Conservation (phyloP, 768 basidiomycete genomes). For the Tricholoma matsutake region DNA sequence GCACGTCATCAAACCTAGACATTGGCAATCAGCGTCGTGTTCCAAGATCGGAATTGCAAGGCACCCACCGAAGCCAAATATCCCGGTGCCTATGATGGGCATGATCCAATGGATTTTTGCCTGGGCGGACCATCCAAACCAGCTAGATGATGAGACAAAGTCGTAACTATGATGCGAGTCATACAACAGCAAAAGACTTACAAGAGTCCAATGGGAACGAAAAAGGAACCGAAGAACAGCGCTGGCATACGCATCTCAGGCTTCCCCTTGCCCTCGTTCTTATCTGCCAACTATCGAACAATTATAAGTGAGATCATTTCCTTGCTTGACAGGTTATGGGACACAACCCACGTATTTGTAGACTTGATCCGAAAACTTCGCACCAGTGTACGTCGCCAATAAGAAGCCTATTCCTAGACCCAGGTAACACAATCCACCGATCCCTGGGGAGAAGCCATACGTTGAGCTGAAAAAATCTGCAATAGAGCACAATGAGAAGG, state of each 20-base stretch:
- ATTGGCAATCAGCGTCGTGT: background rate
- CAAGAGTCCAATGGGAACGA: constrained; percentile 72
- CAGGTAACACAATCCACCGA: constrained; percentile 50
- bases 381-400: constrained; percentile 44
- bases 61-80: constrained; percentile 53
- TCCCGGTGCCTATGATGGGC: constrained; percentile 64
- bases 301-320: background rate
- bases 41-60: background rate
- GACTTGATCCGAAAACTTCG: constrained; percentile 43
- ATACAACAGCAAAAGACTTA: constrained; percentile 34
- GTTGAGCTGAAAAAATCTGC: constrained; percentile 44
- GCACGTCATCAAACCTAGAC: constrained; percentile 49
- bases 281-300: constrained; percentile 39
- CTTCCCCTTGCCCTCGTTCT: constrained; percentile 59
- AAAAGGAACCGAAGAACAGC: constrained; percentile 65
- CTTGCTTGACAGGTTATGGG: background rate
- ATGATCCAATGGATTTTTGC: constrained; percentile 69
- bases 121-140: constrained; percentile 85
- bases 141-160: constrained; percentile 28
- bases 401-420: constrained; percentile 59
- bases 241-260: constrained; percentile 80
- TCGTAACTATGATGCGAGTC: background rate
- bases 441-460: constrained; percentile 50
- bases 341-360: constrained; percentile 17
- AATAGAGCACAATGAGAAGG: background rate